A percentile compares a stretch with the other conserved stretches of the same genome.
phyloP scores from a whole-genome alignment of 352 stramenopile genomes.

The Achlya hypogyna region DNA sequence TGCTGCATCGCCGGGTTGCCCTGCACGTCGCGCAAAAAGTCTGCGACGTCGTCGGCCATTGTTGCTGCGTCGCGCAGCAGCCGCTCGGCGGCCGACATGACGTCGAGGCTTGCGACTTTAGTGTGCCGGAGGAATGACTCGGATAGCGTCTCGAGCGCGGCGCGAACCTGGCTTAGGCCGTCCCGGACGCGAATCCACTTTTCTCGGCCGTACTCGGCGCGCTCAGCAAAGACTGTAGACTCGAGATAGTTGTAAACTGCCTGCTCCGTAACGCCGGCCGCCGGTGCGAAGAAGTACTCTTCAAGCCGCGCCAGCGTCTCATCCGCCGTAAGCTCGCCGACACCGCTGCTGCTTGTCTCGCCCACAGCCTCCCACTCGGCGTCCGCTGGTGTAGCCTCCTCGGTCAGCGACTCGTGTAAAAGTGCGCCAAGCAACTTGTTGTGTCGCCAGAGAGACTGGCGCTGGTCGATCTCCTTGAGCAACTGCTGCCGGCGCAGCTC shows the following conservation, averaged over 20 bases:
- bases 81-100: constrained; percentile 23
- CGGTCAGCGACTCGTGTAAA: constrained; percentile 31
- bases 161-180: constrained; percentile 19
- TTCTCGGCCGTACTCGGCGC: constrained; percentile 21
- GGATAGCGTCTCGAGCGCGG: constrained; percentile 22
- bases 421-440: constrained; percentile 42
- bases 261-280: constrained; percentile 25
- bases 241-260: constrained; percentile 31
- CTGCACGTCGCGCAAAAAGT: constrained; percentile 30
- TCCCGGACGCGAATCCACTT: constrained; percentile 27
- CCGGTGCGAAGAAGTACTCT: constrained; percentile 31
- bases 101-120: constrained; percentile 25
- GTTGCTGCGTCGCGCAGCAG: constrained; percentile 28
- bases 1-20: constrained; percentile 28
- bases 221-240: constrained; percentile 29
- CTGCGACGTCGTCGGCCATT: constrained; percentile 30
- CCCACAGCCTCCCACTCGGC: constrained; percentile 3
- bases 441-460: constrained; percentile 40
- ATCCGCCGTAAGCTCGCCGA: constrained; percentile 24
- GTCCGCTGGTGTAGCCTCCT: constrained; percentile 9
- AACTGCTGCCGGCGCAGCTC: constrained; percentile 27
- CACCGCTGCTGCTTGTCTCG: background rate
- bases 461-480: constrained; percentile 28
- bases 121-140: constrained; percentile 22
- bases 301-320: constrained; percentile 36